Conservation (phyloP, 2,329 filamentous ascomycete species). For the Ophiostoma triangulosporum region DNA sequence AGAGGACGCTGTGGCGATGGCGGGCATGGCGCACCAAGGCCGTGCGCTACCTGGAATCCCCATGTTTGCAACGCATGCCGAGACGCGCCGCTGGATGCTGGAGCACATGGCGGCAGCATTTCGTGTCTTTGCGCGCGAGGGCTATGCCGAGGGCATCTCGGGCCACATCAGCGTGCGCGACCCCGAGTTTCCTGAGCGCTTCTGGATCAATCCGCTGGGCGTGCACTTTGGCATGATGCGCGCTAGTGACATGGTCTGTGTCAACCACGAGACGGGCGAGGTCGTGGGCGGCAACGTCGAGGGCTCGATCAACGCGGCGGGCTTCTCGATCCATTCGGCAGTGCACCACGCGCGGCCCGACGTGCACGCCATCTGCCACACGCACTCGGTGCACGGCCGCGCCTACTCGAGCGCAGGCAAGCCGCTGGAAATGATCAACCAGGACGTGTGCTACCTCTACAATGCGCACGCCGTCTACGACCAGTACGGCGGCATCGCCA, state of each 20-base stretch:
- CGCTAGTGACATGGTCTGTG: conserved; percentile 42
- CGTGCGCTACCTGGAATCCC: conserved; percentile 9
- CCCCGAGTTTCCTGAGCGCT: conserved; percentile 38
- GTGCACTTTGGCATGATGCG: conserved; percentile 44
- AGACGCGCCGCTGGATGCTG: conserved; percentile 11
- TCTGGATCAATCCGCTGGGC: conserved; percentile 50
- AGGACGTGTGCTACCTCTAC: conserved; percentile 41
- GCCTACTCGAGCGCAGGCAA: conserved; percentile 42
- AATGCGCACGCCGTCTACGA: conserved; percentile 42
- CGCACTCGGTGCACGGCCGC: conserved; percentile 40
- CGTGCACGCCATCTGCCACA: conserved; percentile 44
- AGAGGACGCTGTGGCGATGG: conserved; percentile 1
- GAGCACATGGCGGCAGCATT: conserved; percentile 45
- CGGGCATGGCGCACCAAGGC: conserved; percentile 10
- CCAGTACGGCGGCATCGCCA: conserved; percentile 47
- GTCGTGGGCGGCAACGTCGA: conserved; percentile 34
- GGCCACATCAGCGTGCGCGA: conserved; percentile 50
- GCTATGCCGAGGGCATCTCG: conserved; percentile 46
- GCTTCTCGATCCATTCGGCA: conserved; percentile 45
- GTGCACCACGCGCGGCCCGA: conserved; percentile 43
- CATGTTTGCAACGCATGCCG: conserved; percentile 6
- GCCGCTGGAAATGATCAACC: conserved; percentile 47
- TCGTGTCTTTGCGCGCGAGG: conserved; percentile 45
- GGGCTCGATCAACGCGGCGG: conserved; percentile 38
- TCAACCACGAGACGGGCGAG: conserved; percentile 37